phyloP scores from a whole-genome alignment of 2,329 filamentous ascomycete genomes.

The Zymoseptoria ardabiliae region DNA sequence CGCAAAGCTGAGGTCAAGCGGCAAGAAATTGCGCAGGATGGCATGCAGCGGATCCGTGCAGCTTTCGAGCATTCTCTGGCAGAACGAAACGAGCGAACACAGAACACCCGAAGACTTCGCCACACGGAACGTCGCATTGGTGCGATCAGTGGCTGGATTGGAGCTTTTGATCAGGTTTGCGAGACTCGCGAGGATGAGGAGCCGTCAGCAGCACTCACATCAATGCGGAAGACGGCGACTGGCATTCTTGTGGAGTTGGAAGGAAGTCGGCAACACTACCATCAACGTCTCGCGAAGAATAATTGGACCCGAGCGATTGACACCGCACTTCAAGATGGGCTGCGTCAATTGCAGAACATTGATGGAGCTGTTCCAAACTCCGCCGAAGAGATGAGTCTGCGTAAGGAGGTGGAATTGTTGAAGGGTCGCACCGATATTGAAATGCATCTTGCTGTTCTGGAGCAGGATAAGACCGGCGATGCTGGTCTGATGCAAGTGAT shows the following conservation, averaged over 20 bases:
- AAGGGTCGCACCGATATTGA: constrained; percentile 79
- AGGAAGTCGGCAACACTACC: constrained; percentile 80
- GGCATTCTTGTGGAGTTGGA: constrained; percentile 87
- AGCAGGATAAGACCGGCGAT: constrained; percentile 78
- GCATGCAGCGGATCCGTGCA: constrained; percentile 66
- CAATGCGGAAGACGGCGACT: constrained; percentile 79
- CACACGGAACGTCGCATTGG: constrained; percentile 78
- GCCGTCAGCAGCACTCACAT: constrained; percentile 56
- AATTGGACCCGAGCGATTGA: constrained; percentile 86
- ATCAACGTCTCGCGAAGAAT: constrained; percentile 70
- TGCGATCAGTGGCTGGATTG: constrained; percentile 85
- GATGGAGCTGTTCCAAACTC: constrained; percentile 54
- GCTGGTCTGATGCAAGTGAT: constrained; percentile 72
- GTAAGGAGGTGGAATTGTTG: constrained; percentile 76
- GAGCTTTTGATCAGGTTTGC: constrained; percentile 78
- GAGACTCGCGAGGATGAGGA: constrained; percentile 63
- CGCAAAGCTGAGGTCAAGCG: constrained; percentile 84
- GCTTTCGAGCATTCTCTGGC: constrained; percentile 74
- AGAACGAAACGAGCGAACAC: constrained; percentile 72
- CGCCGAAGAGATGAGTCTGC: constrained; percentile 58
- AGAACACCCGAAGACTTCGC: constrained; percentile 72
- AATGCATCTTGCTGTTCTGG: constrained; percentile 65
- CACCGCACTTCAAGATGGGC: constrained; percentile 76
- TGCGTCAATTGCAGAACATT: constrained; percentile 68
- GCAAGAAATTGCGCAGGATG: constrained; percentile 67